Base-by-base conservation (phyloP, 2,329 filamentous ascomycete species). In the Colletotrichum sp. region DNA sequence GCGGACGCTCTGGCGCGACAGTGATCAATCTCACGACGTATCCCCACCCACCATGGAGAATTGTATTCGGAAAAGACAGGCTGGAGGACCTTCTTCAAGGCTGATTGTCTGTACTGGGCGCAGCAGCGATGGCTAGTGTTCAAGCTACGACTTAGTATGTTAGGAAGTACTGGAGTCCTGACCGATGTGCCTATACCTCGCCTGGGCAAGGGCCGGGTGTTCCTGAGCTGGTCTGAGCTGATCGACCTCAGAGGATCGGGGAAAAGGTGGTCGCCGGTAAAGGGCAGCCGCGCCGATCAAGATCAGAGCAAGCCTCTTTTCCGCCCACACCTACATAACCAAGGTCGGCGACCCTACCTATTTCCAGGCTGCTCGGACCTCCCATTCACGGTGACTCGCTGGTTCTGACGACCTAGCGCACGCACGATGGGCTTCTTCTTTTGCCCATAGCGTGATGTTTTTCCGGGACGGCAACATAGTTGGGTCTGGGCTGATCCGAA, bases 301-400 rank as follows among this genome's bases (percentile, higher is more conserved):
- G 74, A 69, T 73, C 34, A 65, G 65, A 69, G 69, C 59, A 76
- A 64, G 70, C 59, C 70, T 76, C 69, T 24, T 68, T 63, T n/a
- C 39, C 26, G 12, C 8, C 18, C 12, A 24, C 24, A 15, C 59
- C 62, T 62, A 36, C 52, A 34, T 39, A 49, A n/a, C 21, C 16
- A 59, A 12, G 24, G 64, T 49, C 30, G 73, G 63, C 52, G 30
- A 63, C n/a, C 18, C 18, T 64, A 13, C n/a, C 44, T 18, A 15
- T 21, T 34, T 18, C 26, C 68, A 13, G 26, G 68, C 34, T 18
- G 64, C 64, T 73, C 70, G 64, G 74, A 39, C 73, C 59, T 34
- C n/a, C 32, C 63, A 36, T 57, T 28, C 57, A 65, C 21, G 69
- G 39, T 49, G 63, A 26, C 49, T 36, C 44, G 36, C 52, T 67